phyloP scores from a whole-genome alignment of 148 eudicot species.

The Simmondsia chinensis region DNA sequence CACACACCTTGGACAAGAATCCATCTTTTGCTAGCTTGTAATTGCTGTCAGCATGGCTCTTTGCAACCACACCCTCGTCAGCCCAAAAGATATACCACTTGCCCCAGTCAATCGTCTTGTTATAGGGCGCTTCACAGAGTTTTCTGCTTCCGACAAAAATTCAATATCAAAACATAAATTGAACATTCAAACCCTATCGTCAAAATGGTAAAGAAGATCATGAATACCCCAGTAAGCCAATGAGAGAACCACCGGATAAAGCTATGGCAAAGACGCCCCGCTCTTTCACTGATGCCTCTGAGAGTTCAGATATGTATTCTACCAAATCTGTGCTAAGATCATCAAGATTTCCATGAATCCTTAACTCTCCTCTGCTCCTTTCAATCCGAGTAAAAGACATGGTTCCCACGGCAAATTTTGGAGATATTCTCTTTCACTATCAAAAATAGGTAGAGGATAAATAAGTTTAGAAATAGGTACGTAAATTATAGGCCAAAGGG shows the following conservation, averaged over 20 bases:
- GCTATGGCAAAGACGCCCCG: constrained; percentile 79
- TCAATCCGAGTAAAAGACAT: constrained; percentile 58
- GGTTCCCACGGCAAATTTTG: no score
- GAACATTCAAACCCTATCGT: constrained; percentile 1
- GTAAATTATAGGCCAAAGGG: no score
- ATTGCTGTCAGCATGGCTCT: constrained; percentile 76
- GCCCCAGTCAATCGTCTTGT: constrained; percentile 83
- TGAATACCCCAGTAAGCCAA: constrained; percentile 62
- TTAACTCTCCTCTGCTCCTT: constrained; percentile 61
- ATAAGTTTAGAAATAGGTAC: no score
- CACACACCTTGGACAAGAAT: constrained; percentile 76
- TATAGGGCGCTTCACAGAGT: constrained; percentile 71
- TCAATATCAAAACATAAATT: constrained; percentile 4
- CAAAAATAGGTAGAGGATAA: constrained; percentile 1
- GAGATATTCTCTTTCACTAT: constrained; percentile 20
- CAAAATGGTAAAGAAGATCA: constrained; percentile 3
- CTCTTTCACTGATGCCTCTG: constrained; percentile 75
- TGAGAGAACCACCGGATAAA: constrained; percentile 86
- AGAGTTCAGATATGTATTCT: constrained; percentile 73
- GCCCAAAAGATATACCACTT: constrained; percentile 92
- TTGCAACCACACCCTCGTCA: constrained; percentile 83
- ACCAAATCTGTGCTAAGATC: constrained; percentile 78
- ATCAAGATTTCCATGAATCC: constrained; percentile 65
- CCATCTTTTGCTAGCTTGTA: constrained; percentile 78
- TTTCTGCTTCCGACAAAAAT: constrained; percentile 37